Conservation (phyloP, 2,329 filamentous ascomycete species). For the Alternaria sp. region DNA sequence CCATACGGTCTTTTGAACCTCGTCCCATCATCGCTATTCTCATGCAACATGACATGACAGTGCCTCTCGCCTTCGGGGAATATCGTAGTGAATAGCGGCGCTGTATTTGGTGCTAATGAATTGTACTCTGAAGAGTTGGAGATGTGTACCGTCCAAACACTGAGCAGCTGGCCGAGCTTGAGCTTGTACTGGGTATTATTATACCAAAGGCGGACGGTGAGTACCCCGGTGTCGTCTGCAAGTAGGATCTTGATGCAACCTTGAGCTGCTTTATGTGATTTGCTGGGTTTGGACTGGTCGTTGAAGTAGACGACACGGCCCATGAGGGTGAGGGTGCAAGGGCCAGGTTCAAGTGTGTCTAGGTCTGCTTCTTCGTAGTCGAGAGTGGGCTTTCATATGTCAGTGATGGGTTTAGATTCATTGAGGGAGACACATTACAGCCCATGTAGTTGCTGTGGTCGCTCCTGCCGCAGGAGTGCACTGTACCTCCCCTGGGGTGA, state of each 20-base stretch:
- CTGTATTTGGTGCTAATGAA: conserved; percentile 51
- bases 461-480: conserved; percentile 39
- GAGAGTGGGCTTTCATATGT: conserved; percentile 51
- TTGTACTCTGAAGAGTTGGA: conserved; percentile 54
- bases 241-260: conserved; percentile 62
- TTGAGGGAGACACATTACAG: conserved; percentile 1
- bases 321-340: conserved; percentile 58
- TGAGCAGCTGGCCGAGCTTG: conserved; percentile 61
- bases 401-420: not conserved
- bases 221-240: conserved; percentile 62
- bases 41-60: conserved; percentile 62
- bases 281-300: conserved; percentile 52
- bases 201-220: conserved; percentile 64
- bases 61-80: conserved; percentile 63
- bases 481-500: conserved; percentile 58
- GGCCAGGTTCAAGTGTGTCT: conserved; percentile 57
- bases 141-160: conserved; percentile 64
- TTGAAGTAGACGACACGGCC: conserved; percentile 65
- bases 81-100: conserved; percentile 61
- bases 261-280: conserved; percentile 54
- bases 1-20: conserved; percentile 57
- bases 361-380: conserved; percentile 59
- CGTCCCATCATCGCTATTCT: conserved; percentile 53
- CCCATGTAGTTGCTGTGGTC: conserved; percentile 31
- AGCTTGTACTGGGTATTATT: conserved; percentile 51